phyloP scores from a whole-genome alignment of 768 basidiomycete species.

The Rhodotorula toruloides region DNA sequence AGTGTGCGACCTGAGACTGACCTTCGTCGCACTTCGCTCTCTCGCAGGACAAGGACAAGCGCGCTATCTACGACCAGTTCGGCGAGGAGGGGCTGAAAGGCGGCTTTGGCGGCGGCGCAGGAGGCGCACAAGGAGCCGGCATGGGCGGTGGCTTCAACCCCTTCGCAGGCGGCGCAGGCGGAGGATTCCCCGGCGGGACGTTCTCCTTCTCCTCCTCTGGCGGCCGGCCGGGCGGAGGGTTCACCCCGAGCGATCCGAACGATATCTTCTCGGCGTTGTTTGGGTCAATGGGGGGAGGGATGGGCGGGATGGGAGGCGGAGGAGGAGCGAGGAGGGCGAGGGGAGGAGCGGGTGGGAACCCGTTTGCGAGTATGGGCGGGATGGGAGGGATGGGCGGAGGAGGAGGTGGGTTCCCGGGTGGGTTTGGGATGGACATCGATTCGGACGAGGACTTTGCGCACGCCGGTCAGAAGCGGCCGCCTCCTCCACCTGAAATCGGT shows the following conservation, averaged over 20 bases:
- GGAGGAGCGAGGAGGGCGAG: neutral
- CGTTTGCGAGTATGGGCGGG: slow-evolving; percentile 43
- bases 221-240: slow-evolving; percentile 53
- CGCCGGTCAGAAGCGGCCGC: slow-evolving; percentile 5
- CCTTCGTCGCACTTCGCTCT: neutral
- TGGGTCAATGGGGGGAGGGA: slow-evolving; percentile 50
- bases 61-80: slow-evolving; percentile 56
- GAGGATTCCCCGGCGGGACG: slow-evolving; percentile 40
- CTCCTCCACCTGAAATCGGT: slow-evolving; percentile 32
- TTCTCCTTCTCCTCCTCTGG: slow-evolving; percentile 47
- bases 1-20: no score
- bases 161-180: slow-evolving; percentile 39
- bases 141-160: slow-evolving; percentile 36
- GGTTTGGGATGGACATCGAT: slow-evolving; percentile 42
- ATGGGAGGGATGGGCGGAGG: slow-evolving; percentile 40
- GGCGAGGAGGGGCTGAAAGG: slow-evolving; percentile 92
- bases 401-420: slow-evolving; percentile 32
- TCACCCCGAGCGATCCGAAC: slow-evolving; percentile 72
- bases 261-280: slow-evolving; percentile 74
- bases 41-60: slow-evolving; percentile 44
- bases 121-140: slow-evolving; percentile 29
- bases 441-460: slow-evolving; percentile 28
- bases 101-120: slow-evolving; percentile 49
- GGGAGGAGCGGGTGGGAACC: slow-evolving; percentile 40
- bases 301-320: slow-evolving; percentile 48